Conservation (phyloP, 202 grass and related monocot genomes). For the Cymbopogon flexuosus region DNA sequence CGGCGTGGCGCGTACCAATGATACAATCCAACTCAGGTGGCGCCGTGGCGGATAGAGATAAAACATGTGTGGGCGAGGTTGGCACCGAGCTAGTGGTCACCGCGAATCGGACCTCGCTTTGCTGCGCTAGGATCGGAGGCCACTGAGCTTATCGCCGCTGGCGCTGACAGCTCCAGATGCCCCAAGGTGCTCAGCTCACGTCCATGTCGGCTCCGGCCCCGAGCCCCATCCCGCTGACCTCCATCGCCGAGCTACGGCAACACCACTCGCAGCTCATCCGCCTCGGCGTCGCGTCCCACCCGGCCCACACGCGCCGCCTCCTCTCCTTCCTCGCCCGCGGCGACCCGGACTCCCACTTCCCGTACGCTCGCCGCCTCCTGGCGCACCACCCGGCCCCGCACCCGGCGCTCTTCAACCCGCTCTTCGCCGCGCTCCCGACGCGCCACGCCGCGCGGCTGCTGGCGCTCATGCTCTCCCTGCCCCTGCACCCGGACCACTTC, state of each 20-base stretch:
- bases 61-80: neutral
- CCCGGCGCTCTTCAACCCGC: constrained; percentile 70
- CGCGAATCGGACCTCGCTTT: neutral
- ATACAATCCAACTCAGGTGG: neutral
- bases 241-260: constrained; percentile 55
- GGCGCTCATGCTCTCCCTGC: constrained; percentile 53
- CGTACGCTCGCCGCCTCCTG: constrained; percentile 60
- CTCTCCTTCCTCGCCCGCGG: constrained; percentile 59
- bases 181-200: neutral
- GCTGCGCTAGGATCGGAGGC: neutral
- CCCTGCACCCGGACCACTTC: constrained; percentile 62
- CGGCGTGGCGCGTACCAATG: neutral
- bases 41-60: neutral
- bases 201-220: constrained; percentile 8
- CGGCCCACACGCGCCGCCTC: constrained; percentile 46
- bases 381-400: constrained; percentile 58
- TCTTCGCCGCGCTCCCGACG: constrained; percentile 50
- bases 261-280: constrained; percentile 71
- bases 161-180: neutral
- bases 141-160: neutral
- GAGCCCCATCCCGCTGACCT: constrained; percentile 41
- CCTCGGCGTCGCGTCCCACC: constrained; percentile 55
- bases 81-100: neutral
- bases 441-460: constrained; percentile 40
- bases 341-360: constrained; percentile 35